phyloP scores from a whole-genome alignment of 106 monocot genomes.

The Narthecium ossifragum region DNA sequence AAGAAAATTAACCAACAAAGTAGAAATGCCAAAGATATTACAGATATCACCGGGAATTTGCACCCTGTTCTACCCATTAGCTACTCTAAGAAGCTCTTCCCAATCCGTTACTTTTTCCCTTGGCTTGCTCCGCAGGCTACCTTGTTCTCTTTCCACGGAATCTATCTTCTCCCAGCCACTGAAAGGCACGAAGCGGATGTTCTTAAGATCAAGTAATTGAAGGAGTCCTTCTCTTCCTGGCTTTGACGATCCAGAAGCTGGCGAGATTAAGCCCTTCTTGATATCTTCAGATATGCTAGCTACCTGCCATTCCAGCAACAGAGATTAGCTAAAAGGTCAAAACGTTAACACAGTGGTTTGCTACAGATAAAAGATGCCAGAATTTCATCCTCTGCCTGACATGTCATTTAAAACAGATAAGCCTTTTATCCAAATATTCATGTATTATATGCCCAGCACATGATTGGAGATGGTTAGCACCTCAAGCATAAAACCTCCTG shows the following conservation, averaged over 20 bases:
- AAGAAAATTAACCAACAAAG: too few relatives aligned
- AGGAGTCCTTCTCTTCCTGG: slow-evolving; percentile 70
- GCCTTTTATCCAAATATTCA: background rate
- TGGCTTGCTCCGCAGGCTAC: slow-evolving; percentile 54
- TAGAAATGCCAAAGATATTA: too few relatives aligned
- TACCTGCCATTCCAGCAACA: slow-evolving; percentile 38
- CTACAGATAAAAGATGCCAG: too few relatives aligned
- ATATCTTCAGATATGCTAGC: slow-evolving; percentile 69
- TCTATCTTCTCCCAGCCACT: slow-evolving; percentile 87
- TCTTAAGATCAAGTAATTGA: slow-evolving; percentile 43
- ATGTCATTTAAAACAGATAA: too few relatives aligned
- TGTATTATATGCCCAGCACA: too few relatives aligned
- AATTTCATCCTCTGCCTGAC: too few relatives aligned
- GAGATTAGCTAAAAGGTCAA: background rate
- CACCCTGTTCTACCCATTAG: slow-evolving; percentile 30
- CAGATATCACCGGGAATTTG: too few relatives aligned
- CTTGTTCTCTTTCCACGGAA: slow-evolving; percentile 57
- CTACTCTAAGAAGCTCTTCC: slow-evolving; percentile 54
- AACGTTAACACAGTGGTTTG: background rate
- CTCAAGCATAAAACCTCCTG: too few relatives aligned
- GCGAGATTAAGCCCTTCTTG: slow-evolving; percentile 27
- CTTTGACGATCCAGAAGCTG: slow-evolving; percentile 21
- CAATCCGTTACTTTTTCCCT: slow-evolving; percentile 75
- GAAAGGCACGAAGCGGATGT: slow-evolving; percentile 54
- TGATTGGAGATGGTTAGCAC: too few relatives aligned